Evolutionary conservation across 2,329 filamentous ascomycete species (phyloP).

Genomic region (Tolypocladium paradoxum): DNA sequence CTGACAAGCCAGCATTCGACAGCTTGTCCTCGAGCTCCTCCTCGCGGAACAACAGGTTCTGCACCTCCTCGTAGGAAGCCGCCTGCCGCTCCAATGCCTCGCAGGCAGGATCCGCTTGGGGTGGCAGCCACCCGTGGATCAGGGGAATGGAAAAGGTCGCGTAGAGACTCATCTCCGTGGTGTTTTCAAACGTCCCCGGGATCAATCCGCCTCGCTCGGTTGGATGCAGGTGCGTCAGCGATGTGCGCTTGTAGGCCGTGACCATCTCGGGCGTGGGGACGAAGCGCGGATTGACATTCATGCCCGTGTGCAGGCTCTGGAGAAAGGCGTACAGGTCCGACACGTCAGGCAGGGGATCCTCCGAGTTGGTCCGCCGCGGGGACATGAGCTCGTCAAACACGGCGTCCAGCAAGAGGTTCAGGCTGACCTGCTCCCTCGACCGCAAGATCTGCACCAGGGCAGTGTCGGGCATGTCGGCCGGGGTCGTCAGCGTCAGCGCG

Average conservation of each 20-base stretch:
- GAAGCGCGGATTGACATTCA: constrained; percentile 95
- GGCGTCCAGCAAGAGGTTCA: constrained; percentile 76
- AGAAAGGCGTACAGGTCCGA: constrained; percentile 81
- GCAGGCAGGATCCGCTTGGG: constrained; percentile 54
- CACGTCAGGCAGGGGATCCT: constrained; percentile 68
- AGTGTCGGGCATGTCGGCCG: constrained; percentile 48
- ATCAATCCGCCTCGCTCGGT: constrained; percentile 36
- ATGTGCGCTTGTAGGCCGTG: constrained; percentile 37
- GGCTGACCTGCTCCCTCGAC: constrained; percentile 75
- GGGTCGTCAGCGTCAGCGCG: constrained; percentile 75
- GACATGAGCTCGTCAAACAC: constrained; percentile 92
- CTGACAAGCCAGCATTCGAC: constrained; percentile 42
- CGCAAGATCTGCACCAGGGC: constrained; percentile 68
- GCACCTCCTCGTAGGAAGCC: constrained; percentile 81
- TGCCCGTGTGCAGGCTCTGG: constrained; percentile 81
- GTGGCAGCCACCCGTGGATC: constrained; percentile 86
- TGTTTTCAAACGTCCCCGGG: constrained; percentile 74
- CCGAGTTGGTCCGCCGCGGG: constrained; percentile 50
- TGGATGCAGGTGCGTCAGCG: constrained; percentile 41
- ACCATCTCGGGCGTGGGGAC: constrained; percentile 45
- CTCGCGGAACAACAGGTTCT: constrained; percentile 78
- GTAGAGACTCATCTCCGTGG: constrained; percentile 82
- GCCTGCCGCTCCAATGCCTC: constrained; percentile 63
- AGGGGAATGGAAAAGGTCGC: constrained; percentile 79
- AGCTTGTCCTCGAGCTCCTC: constrained; percentile 81